Evolutionary conservation across 345 rosid species (phyloP).

Genomic region (Syzygium jambos): DNA sequence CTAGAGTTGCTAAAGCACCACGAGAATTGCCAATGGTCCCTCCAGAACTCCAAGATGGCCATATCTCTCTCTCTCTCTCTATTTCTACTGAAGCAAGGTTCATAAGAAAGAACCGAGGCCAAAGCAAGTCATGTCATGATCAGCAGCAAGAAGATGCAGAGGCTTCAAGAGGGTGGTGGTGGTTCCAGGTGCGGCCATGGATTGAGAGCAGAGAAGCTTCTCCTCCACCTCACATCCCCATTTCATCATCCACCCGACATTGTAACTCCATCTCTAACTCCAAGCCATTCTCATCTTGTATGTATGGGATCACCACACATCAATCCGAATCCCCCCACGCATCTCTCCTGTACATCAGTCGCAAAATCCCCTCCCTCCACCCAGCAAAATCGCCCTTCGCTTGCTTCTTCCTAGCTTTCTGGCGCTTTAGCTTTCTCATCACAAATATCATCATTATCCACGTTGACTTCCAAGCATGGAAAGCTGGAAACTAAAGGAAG

Average conservation of each 20-base stretch:
- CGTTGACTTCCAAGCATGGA: neutral
- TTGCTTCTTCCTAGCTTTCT: neutral
- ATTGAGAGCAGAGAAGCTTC: neutral
- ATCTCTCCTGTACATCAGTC: neutral
- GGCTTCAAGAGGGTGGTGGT: slow-evolving; percentile 1
- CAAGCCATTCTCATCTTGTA: neutral
- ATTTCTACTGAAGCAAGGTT: neutral
- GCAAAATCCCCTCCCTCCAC: too few relatives aligned
- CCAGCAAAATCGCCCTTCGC: neutral
- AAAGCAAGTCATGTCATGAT: neutral
- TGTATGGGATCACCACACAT: neutral
- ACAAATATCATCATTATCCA: neutral
- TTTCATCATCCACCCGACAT: neutral
- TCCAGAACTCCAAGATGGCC: neutral
- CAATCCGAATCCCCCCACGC: neutral
- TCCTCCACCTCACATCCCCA: neutral
- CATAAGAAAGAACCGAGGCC: neutral
- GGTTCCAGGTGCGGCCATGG: neutral
- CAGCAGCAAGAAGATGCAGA: neutral
- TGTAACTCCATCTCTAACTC: neutral
- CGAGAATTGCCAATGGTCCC: neutral
- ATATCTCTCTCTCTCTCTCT: neutral
- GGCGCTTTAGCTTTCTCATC: neutral
- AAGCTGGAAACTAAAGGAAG: neutral
- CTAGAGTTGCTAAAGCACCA: neutral